These are phyloP conservation scores for Fagus sylvatica DNA, from an alignment of 306 rosid species.

Conservation along the genomic window DNA sequence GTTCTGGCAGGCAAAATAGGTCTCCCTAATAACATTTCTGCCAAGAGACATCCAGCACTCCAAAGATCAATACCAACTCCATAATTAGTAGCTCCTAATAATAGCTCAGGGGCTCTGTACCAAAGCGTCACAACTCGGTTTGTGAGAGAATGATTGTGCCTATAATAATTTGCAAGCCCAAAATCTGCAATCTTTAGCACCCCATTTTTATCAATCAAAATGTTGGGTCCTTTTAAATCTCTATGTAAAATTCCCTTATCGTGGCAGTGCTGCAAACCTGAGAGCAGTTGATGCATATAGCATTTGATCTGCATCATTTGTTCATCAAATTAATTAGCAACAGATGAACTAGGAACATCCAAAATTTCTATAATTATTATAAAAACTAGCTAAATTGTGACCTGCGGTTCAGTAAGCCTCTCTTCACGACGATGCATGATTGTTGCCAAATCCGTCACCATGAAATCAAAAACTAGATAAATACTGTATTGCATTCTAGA, in stretches of 20 bases:
- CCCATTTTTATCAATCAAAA: constrained; percentile 77
- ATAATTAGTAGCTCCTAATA: constrained; percentile 74
- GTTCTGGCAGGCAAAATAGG: constrained; percentile 81
- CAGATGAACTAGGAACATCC: constrained; percentile 12
- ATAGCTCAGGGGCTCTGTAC: constrained; percentile 91
- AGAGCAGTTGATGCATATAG: constrained; percentile 89
- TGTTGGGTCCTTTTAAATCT: constrained; percentile 86
- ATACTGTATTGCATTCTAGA: constrained; percentile 92
- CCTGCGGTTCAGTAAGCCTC: constrained; percentile 88
- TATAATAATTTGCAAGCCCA: constrained; percentile 76
- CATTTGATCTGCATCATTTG: constrained; percentile 69
- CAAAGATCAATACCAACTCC: constrained; percentile 90
- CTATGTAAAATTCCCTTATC: constrained; percentile 85
- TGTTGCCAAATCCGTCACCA: constrained; percentile 82
- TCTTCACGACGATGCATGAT: constrained; percentile 49
- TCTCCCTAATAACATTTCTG: constrained; percentile 74
- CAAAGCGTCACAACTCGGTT: constrained; percentile 93
- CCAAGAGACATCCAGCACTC: constrained; percentile 95
- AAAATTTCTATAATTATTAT: neutral
- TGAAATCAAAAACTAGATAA: constrained; percentile 88
- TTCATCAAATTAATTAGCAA: constrained; percentile 26
- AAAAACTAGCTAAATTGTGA: constrained; percentile 19
- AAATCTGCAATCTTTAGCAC: constrained; percentile 89
- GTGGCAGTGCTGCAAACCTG: constrained; percentile 92
- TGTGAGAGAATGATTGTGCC: constrained; percentile 54